Base-by-base conservation (phyloP, 2,329 filamentous ascomycete genomes). In the Xylariaceae sp. region DNA sequence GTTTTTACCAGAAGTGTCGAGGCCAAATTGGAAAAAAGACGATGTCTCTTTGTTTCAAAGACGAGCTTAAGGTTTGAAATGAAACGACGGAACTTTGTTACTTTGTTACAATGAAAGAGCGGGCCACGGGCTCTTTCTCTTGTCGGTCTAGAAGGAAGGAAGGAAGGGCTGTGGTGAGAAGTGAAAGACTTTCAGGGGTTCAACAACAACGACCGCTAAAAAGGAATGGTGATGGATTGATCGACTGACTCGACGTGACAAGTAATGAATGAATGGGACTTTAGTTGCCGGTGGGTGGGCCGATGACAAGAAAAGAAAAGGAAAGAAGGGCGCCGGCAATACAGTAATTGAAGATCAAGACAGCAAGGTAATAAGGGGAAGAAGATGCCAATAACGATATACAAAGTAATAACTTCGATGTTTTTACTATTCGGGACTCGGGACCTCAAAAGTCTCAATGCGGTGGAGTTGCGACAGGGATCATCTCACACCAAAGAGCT, bases 31-130 rank as follows among this genome's bases (percentile, higher is more conserved):
- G 44, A 50, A 47, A 43, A 48, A 37, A 37, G 40, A 50, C 46
- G 41, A 42, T 54, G 51, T 52, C 47, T 55, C 43, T 52, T 52
- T 49, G 54, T 58, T 55, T 54, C 53, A 55, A 51, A 48, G 44
- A 52, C 54, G 53, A 54, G 55, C 49, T 42, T 46, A 53, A 44
- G 32, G 45, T 55, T 45, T 46, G 52, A 47, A 44, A 50, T 50
- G 45, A 57, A 50, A 53, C 43, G 34, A 23, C 23, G 35, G 16
- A 19, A n/a, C n/a, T n/a, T n/a, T n/a, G n/a, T n/a, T n/a, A n/a
- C n/a, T n/a, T n/a, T n/a, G n/a, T n/a, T 17, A 50, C 44, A 48
- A 37, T 37, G 25, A 42, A 37, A 25, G 44, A 44, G 48, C 45
- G 44, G 50, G 37, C 43, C 42, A 25, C 19, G 17, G 16, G 37